These are phyloP conservation scores for Penicillium coffeae DNA, from an alignment of 495 filamentous ascomycete species.

Conservation along the genomic window DNA sequence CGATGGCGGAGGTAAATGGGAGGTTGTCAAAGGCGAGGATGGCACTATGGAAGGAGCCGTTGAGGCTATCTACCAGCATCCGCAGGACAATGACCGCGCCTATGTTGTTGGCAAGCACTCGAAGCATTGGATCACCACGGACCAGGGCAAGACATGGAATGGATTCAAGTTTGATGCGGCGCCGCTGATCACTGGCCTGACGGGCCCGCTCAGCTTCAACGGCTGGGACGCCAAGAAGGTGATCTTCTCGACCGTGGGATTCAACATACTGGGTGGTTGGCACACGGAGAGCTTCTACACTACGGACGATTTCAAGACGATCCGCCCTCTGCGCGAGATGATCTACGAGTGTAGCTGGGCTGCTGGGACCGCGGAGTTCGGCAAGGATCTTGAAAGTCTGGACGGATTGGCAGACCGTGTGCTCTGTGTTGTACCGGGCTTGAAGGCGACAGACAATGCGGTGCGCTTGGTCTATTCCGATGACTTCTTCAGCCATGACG, in stretches of 20 bases:
- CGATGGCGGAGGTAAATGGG: constrained; percentile 76
- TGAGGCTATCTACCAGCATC: constrained; percentile 62
- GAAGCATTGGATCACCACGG: constrained; percentile 73
- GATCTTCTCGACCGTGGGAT: constrained; percentile 72
- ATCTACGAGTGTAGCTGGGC: constrained; percentile 81
- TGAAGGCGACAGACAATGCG: constrained; percentile 56
- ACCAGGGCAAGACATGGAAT: constrained; percentile 77
- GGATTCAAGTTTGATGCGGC: constrained; percentile 57
- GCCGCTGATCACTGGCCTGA: constrained; percentile 24
- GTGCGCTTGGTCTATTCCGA: constrained; percentile 76
- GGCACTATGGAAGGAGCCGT: constrained; percentile 50
- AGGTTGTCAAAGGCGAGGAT: constrained; percentile 57
- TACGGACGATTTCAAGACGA: constrained; percentile 70
- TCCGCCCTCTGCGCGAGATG: constrained; percentile 56
- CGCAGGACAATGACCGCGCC: constrained; percentile 71
- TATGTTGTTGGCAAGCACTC: constrained; percentile 65
- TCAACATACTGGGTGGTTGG: constrained; percentile 40
- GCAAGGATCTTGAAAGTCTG: constrained; percentile 51
- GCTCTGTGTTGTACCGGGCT: constrained; percentile 73
- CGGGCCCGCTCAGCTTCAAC: constrained; percentile 63
- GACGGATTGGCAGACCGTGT: constrained; percentile 59
- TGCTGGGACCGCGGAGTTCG: constrained; percentile 67
- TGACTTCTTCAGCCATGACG: constrained; percentile 61
- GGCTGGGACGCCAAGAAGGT: constrained; percentile 75
- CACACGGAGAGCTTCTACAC: constrained; percentile 65